phyloP scores from a whole-genome alignment of 768 basidiomycete genomes.

The Galerina marginata region DNA sequence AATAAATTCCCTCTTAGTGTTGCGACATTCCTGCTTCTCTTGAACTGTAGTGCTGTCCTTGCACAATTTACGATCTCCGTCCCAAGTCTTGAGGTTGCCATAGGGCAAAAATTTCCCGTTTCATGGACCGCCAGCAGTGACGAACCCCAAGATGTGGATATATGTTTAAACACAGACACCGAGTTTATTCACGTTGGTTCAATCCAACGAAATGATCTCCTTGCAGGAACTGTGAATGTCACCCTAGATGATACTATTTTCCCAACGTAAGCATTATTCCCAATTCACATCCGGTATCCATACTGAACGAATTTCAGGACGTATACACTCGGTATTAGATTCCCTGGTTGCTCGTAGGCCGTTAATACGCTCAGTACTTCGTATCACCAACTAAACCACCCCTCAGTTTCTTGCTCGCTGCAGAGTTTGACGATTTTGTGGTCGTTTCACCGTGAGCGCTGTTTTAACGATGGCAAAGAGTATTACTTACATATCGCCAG shows the following conservation, averaged over 20 bases:
- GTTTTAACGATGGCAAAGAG: not conserved
- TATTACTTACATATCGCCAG: too few relatives aligned
- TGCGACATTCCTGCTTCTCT: not conserved
- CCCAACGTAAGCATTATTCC: not conserved
- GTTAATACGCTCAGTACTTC: not conserved
- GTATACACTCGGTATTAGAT: slow-evolving; percentile 10
- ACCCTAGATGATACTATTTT: slow-evolving; percentile 6
- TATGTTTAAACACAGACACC: slow-evolving; percentile 9
- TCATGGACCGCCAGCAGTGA: slow-evolving; percentile 5
- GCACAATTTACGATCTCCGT: slow-evolving; percentile 8
- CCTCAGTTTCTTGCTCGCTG: slow-evolving; percentile 8
- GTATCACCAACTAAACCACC: not conserved
- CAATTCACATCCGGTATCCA: not conserved
- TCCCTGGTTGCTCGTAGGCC: slow-evolving; percentile 15
- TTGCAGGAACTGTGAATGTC: slow-evolving; percentile 8
- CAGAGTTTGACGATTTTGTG: slow-evolving; percentile 5
- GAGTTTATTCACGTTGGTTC: slow-evolving; percentile 9
- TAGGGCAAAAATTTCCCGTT: slow-evolving; percentile 7
- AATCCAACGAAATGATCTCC: not conserved
- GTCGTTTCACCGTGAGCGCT: slow-evolving; percentile 6
- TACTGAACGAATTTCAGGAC: slow-evolving; percentile 8
- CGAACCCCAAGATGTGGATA: slow-evolving; percentile 5
- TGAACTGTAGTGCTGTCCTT: not conserved
- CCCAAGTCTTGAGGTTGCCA: slow-evolving; percentile 6
- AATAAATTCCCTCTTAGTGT: not conserved